Evolutionary conservation across 129 eudicot genomes (phyloP).

Genomic region (Dittrichia graveolens): DNA sequence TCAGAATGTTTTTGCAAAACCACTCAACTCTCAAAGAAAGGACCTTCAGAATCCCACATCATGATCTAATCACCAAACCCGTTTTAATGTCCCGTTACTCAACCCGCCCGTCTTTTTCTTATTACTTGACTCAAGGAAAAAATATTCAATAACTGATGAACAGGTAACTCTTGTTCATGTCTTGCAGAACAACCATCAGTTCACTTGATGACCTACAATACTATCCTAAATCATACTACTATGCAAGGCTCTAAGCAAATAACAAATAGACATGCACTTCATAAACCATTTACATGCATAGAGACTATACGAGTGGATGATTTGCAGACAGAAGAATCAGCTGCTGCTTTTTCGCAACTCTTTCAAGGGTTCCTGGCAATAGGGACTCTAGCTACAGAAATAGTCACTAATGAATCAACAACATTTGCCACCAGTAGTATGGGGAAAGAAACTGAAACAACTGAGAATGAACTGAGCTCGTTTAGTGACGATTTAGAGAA

Average conservation of each 20-base stretch:
- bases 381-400: constrained; percentile 72
- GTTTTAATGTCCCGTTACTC: background rate
- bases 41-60: too few species aligned
- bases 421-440: constrained; percentile 60
- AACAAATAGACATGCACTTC: constrained; percentile 46
- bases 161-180: constrained; percentile 50
- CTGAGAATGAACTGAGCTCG: constrained; percentile 60
- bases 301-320: constrained; percentile 55
- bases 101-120: background rate
- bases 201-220: constrained; percentile 55
- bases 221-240: constrained; percentile 54
- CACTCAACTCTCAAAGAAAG: too few species aligned
- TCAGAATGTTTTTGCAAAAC: too few species aligned
- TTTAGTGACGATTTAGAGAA: constrained; percentile 65
- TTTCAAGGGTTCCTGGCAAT: constrained; percentile 88
- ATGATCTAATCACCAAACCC: background rate
- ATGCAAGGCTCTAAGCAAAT: constrained; percentile 42
- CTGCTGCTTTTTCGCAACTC: constrained; percentile 54
- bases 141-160: constrained; percentile 24
- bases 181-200: constrained; percentile 63
- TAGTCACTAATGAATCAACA: constrained; percentile 56
- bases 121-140: constrained; percentile 7
- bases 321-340: constrained; percentile 46
- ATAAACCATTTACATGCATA: constrained; percentile 63
- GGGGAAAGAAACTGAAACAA: constrained; percentile 58